Base-by-base conservation (phyloP, 2,329 filamentous ascomycete species). In the Penicillium sp. region DNA sequence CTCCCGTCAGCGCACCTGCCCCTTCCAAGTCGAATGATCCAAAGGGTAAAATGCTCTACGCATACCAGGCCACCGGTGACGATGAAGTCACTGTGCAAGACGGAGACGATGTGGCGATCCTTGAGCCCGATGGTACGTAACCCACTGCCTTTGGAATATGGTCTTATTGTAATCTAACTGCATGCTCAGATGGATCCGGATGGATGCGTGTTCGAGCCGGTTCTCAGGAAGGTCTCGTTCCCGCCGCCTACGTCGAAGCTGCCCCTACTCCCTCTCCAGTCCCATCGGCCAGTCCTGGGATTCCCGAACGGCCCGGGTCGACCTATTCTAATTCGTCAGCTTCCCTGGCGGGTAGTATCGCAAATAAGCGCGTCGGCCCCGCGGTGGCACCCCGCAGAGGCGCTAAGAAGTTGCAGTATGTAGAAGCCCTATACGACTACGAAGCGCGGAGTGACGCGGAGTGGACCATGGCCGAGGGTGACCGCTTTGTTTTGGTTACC, bases 361-460 rank as follows among this genome's bases (percentile, higher is more conserved):
- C 77, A 3, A 67, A 71, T 34, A 96, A 92, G 79, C 96, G 95
- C 75, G 92, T 95, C 71, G 92, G 92, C 0, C 92, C 92, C 0
- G 92, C 88, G 0, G 94, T 99, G 4, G 94, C 94, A 13, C 94
- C 94, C 3, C 88, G 88, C 63, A 86, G 92, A 9, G 92, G 92
- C 13, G 92, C 92, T 3, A 97, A 96, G 84, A 96, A 96, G 72
- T 81, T 97, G 31, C 91, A 89, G 69, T 96, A 97, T 66, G 93
- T 95, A 1, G 90, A 96, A 71, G 94, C 94, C 1, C 63, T 97
- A 65, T 99, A 97, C 72, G 91, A 94, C 47, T 99, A 99, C 72
- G 81, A 87, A 48, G 91, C 93, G 16, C 87, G 91, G 66, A 92
- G 87, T 62, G 91, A 95, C 5, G 84, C 86, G 7, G 94, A 99